A percentile compares a stretch with the other conserved stretches of the same genome.
Conservation (phyloP, 2,329 filamentous ascomycete genomes). For the Paraphoma sp. region DNA sequence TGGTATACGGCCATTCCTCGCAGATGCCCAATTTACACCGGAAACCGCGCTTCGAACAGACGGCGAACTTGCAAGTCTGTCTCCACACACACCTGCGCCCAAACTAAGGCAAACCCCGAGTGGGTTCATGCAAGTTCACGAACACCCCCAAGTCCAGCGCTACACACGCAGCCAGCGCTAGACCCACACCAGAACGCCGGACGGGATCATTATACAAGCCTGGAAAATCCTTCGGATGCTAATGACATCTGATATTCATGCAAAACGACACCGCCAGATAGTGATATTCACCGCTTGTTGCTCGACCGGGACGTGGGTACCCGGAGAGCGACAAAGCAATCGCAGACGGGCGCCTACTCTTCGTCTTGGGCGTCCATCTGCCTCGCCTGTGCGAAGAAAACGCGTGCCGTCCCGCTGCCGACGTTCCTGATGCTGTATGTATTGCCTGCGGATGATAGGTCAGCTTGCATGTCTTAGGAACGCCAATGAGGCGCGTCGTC, state of each 20-base stretch:
- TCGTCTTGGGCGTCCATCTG: conserved; percentile 50
- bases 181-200: conserved; percentile 5
- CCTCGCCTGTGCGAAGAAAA: conserved; percentile 94
- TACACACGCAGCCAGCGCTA: conserved; percentile 2
- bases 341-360: not conserved
- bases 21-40: not conserved
- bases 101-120: conserved; percentile 2
- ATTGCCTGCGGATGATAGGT: conserved; percentile 68
- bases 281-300: conserved; percentile 21
- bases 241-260: not conserved
- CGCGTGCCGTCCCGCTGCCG: conserved; percentile 71
- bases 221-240: not conserved
- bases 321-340: not conserved
- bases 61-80: not conserved
- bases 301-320: not conserved
- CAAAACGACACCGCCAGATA: conserved; percentile 19
- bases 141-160: conserved; percentile 2
- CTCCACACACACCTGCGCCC: not conserved
- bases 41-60: not conserved
- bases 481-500: not conserved
- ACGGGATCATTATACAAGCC: not conserved
- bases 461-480: not conserved
- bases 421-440: conserved; percentile 91
- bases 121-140: not conserved
- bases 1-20: not conserved